These are phyloP conservation scores for Abrus pulchellus DNA, from an alignment of 306 rosid genomes.

Conservation along the genomic window DNA sequence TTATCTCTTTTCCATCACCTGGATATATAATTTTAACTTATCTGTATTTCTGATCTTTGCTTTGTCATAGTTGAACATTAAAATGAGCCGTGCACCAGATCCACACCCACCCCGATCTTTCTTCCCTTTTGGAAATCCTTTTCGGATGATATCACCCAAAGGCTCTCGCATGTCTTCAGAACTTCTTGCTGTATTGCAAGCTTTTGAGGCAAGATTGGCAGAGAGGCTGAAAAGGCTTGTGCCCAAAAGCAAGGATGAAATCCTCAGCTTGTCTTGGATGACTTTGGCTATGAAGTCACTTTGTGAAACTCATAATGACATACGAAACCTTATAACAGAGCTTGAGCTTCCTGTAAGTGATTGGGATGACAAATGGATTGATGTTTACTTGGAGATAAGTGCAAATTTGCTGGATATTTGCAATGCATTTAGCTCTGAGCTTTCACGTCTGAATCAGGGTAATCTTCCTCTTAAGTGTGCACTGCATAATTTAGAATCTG, in stretches of 20 bases:
- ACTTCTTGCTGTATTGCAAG: conserved; percentile 57
- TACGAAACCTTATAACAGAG: conserved; percentile 59
- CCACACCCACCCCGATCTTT: conserved; percentile 72
- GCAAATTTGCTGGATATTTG: conserved; percentile 82
- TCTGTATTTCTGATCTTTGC: background rate
- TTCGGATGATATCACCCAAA: conserved; percentile 68
- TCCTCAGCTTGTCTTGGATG: conserved; percentile 91
- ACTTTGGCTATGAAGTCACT: conserved; percentile 71
- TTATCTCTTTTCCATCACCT: background rate
- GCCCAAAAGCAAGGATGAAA: conserved; percentile 67
- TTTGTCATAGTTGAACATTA: conserved; percentile 50
- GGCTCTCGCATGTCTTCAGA: conserved; percentile 67
- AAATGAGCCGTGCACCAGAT: conserved; percentile 78
- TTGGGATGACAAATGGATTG: conserved; percentile 94
- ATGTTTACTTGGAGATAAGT: conserved; percentile 82
- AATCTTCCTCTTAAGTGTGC: conserved; percentile 70
- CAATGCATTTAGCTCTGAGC: conserved; percentile 78
- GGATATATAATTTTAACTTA: background rate
- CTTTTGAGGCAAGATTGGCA: conserved; percentile 76
- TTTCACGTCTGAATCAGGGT: conserved; percentile 79
- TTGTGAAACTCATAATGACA: conserved; percentile 67
- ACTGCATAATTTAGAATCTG: conserved; percentile 65
- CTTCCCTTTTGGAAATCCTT: conserved; percentile 87
- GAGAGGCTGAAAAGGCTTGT: conserved; percentile 69
- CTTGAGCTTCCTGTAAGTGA: conserved; percentile 75